Conservation (phyloP, 2,329 filamentous ascomycete genomes). For the Cryphonectria radicalis region DNA sequence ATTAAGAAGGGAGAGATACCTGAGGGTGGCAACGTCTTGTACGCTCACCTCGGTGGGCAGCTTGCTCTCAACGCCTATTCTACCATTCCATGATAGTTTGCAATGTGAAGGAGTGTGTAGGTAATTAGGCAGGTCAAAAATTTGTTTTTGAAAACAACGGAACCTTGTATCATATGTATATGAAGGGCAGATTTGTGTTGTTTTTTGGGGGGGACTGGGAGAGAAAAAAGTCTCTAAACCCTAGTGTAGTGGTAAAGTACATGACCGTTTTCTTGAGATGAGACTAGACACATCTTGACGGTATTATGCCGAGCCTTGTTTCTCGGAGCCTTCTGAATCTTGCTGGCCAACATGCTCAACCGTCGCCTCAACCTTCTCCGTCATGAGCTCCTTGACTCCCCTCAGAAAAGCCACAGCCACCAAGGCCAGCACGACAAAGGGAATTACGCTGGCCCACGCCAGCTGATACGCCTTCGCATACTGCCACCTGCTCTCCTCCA, state of each 20-base stretch:
- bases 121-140: not conserved
- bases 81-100: constrained; percentile 37
- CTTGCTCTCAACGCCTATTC: constrained; percentile 72
- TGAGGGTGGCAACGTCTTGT: constrained; percentile 66
- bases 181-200: not conserved
- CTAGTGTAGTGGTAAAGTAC: not conserved
- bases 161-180: not conserved
- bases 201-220: too few relatives aligned
- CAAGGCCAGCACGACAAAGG: constrained; percentile 55
- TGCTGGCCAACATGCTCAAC: constrained; percentile 44
- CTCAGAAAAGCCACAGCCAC: constrained; percentile 49
- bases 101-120: not conserved
- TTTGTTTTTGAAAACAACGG: too few relatives aligned
- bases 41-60: constrained; percentile 73
- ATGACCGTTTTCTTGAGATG: not conserved
- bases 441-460: constrained; percentile 55
- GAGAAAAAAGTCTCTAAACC: not conserved
- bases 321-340: not conserved
- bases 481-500: constrained; percentile 46
- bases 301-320: not conserved
- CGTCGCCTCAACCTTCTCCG: constrained; percentile 57
- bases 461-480: constrained; percentile 54
- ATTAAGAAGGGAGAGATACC: constrained; percentile 64
- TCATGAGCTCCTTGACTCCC: constrained; percentile 56
- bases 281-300: not conserved